phyloP scores from a whole-genome alignment of 1,284 basidiomycete genomes.

The Leucoagaricus sp. region DNA sequence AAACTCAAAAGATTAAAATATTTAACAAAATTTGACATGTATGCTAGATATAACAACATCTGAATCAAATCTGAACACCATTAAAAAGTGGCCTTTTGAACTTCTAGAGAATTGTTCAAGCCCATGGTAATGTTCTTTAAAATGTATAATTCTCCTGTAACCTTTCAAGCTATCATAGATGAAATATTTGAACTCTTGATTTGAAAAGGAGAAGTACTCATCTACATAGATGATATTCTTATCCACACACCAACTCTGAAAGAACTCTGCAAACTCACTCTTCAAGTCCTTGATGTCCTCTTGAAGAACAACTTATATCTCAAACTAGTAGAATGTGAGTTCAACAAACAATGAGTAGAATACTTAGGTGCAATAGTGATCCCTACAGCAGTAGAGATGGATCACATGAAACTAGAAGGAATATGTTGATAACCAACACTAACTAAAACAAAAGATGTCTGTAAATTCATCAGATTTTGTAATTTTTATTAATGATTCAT shows the following conservation, averaged over 20 bases:
- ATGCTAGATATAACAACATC: conserved; percentile 14
- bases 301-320: too few relatives aligned
- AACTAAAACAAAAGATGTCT: too few relatives aligned
- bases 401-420: too few relatives aligned
- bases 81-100: conserved; percentile 15
- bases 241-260: background rate
- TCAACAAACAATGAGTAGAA: background rate
- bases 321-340: too few relatives aligned
- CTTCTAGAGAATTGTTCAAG: conserved; percentile 2
- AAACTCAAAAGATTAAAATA: background rate
- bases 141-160: conserved; percentile 14
- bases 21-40: conserved; percentile 12
- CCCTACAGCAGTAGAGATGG: background rate
- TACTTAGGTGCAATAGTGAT: background rate
- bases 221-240: background rate
- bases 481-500: too few relatives aligned
- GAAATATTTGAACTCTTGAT: conserved; percentile 8
- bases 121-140: conserved; percentile 18
- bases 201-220: conserved; percentile 5
- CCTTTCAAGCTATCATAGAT: conserved; percentile 17
- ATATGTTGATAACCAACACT: too few relatives aligned
- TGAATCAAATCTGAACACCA: conserved; percentile 11
- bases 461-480: too few relatives aligned
- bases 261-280: background rate
- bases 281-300: background rate